Evolutionary conservation across 2,329 filamentous ascomycete genomes (phyloP).

Genomic region (Aspergillus versicolor): DNA sequence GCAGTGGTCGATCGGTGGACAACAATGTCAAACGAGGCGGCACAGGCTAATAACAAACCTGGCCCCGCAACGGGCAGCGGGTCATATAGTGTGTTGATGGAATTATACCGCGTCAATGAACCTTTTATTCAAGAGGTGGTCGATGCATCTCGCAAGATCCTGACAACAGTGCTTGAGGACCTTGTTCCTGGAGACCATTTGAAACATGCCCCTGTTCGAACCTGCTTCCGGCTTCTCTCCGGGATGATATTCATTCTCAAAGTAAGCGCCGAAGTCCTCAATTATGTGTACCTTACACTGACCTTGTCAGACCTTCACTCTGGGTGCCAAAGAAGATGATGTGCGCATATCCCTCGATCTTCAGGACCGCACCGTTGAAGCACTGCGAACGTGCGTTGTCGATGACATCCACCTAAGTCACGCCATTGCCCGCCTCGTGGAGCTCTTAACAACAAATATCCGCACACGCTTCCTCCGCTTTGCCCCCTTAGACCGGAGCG

Average conservation of each 20-base stretch:
- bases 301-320: constrained; percentile 54
- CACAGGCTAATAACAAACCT: constrained; percentile 28
- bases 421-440: constrained; percentile 61
- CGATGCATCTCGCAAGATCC: constrained; percentile 59
- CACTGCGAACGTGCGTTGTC: constrained; percentile 60
- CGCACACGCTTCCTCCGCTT: constrained; percentile 60
- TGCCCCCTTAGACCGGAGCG: constrained; percentile 51
- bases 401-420: constrained; percentile 66
- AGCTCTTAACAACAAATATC: constrained; percentile 59
- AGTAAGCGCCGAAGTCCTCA: constrained; percentile 30
- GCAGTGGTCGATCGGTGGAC: constrained; percentile 93
- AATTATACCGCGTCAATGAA: constrained; percentile 58
- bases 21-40: constrained; percentile 56
- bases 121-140: constrained; percentile 63
- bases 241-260: constrained; percentile 66
- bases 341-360: constrained; percentile 59
- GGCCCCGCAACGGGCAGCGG: constrained; percentile 31
- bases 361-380: constrained; percentile 59
- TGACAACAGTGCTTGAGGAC: constrained; percentile 59
- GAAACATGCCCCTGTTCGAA: constrained; percentile 62
- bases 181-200: constrained; percentile 59
- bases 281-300: constrained; percentile 2
- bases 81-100: constrained; percentile 42
- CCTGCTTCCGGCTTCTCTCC: constrained; percentile 64
- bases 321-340: constrained; percentile 63